phyloP scores from a whole-genome alignment of 352 stramenopile genomes.

The Pythium dissimile region DNA sequence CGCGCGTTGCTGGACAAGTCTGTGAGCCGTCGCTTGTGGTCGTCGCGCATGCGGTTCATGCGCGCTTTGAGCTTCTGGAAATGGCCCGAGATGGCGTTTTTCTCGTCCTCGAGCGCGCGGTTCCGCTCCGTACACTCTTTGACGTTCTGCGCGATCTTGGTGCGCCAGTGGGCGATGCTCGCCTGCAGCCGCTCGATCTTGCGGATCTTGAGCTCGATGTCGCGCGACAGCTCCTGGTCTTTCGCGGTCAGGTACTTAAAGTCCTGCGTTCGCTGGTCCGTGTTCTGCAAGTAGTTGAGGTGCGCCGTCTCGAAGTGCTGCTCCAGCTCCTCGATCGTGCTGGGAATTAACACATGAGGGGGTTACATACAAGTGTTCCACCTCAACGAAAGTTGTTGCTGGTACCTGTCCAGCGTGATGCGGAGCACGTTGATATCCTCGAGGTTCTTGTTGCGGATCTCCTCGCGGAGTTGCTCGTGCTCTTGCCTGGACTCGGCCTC shows the following conservation, averaged over 20 bases:
- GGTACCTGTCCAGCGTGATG: constrained; percentile 86
- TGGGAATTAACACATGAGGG: neutral
- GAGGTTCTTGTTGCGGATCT: constrained; percentile 94
- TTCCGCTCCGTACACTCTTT: constrained; percentile 90
- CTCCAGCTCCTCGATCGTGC: constrained; percentile 92
- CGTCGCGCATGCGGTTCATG: constrained; percentile 88
- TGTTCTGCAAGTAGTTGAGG: constrained; percentile 92
- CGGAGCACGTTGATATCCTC: constrained; percentile 94
- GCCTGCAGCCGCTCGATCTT: constrained; percentile 92
- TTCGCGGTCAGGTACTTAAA: constrained; percentile 94
- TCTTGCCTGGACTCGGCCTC: constrained; percentile 71
- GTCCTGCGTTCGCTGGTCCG: constrained; percentile 90
- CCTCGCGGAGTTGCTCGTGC: constrained; percentile 89
- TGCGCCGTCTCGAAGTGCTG: constrained; percentile 93
- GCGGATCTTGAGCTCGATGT: constrained; percentile 93
- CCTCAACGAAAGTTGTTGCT: too few relatives aligned
- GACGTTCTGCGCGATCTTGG: constrained; percentile 90
- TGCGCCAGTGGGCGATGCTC: constrained; percentile 87
- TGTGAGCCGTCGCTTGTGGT: constrained; percentile 73
- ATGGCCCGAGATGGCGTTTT: constrained; percentile 76
- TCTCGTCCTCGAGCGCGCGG: constrained; percentile 86
- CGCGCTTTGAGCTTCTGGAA: constrained; percentile 87
- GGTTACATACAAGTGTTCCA: too few relatives aligned
- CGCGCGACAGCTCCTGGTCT: constrained; percentile 89
- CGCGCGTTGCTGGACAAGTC: constrained; percentile 81